These are phyloP conservation scores for Fusarium coffeatum DNA, from an alignment of 2,329 filamentous ascomycete genomes.

Conservation along the genomic window DNA sequence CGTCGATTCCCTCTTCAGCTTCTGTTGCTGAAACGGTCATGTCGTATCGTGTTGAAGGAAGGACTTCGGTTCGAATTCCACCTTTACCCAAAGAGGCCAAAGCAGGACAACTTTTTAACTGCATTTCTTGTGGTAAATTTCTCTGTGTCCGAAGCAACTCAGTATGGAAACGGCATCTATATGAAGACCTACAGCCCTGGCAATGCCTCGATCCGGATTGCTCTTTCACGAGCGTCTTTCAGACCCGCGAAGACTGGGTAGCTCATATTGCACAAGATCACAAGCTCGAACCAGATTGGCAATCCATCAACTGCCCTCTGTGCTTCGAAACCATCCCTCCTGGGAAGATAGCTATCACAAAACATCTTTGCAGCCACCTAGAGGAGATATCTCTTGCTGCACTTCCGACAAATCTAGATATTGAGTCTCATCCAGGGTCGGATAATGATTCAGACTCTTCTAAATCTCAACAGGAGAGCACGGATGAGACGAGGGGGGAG, in stretches of 20 bases:
- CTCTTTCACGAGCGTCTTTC: neutral
- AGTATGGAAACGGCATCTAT: neutral
- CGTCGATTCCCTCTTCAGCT: neutral
- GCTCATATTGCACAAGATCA: neutral
- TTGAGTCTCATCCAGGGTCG: neutral
- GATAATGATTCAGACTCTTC: neutral
- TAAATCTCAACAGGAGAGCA: no score
- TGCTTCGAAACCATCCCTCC: neutral
- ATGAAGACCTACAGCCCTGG: neutral
- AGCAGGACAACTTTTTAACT: neutral
- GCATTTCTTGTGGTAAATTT: neutral
- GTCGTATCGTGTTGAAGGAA: neutral
- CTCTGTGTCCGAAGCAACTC: neutral
- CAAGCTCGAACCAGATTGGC: neutral
- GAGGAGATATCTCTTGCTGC: neutral
- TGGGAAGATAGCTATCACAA: neutral
- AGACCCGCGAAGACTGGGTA: neutral
- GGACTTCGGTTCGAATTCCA: neutral
- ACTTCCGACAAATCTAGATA: neutral
- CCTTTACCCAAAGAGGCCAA: neutral
- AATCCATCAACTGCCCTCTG: neutral
- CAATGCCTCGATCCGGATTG: neutral
- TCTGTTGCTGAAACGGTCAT: neutral
- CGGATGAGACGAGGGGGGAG: neutral
- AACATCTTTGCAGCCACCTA: neutral